A percentile compares a stretch with the other conserved stretches of the same genome.
Conservation (phyloP, 2,329 filamentous ascomycete species). For the Penicillium sp. region DNA sequence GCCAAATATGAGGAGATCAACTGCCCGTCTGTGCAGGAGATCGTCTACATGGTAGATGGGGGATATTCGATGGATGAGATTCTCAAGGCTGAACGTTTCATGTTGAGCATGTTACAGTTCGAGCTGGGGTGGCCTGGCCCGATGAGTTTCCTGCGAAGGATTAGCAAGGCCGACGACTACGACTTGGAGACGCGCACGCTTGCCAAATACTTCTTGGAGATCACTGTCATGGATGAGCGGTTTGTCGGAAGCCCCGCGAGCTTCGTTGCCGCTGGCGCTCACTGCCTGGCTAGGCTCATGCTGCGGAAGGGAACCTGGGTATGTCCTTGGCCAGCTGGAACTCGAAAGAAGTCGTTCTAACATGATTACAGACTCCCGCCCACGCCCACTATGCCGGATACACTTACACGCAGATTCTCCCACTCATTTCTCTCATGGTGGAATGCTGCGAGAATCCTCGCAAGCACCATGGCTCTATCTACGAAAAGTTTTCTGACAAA, state of each 20-base stretch:
- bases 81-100: constrained; percentile 92
- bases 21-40: constrained; percentile 86
- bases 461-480: constrained; percentile 77
- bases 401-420: no score
- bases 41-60: constrained; percentile 95
- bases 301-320: constrained; percentile 92
- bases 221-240: constrained; percentile 95
- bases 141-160: constrained; percentile 92
- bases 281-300: constrained; percentile 79
- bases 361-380: no score
- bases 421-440: no score
- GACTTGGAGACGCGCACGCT: constrained; percentile 89
- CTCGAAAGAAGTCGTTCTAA: no score
- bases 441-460: constrained; percentile 77
- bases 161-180: constrained; percentile 98
- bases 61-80: constrained; percentile 87
- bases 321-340: no score
- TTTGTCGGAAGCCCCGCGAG: constrained; percentile 87
- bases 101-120: constrained; percentile 92
- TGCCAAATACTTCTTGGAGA: constrained; percentile 94
- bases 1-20: constrained; percentile 99
- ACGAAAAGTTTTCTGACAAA: constrained; percentile 81
- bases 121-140: constrained; percentile 94
- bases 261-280: constrained; percentile 80
- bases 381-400: no score